Conservation (phyloP, 805 yeast genomes). For the Candida morakotiae region DNA sequence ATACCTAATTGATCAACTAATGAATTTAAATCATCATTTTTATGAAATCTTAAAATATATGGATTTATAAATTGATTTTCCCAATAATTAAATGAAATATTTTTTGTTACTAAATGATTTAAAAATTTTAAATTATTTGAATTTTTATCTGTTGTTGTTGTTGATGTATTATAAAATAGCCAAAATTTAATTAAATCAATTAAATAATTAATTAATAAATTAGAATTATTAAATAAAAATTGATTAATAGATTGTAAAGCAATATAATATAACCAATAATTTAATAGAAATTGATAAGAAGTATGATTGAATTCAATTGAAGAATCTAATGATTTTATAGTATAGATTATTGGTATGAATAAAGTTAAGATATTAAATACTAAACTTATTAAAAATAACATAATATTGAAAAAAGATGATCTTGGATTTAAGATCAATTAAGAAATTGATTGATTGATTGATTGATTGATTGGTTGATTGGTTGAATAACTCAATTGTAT, state of each 20-base stretch:
- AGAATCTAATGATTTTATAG: constrained; percentile 10
- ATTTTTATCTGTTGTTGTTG: background rate
- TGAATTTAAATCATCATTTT: background rate
- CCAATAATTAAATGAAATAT: background rate
- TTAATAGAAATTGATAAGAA: constrained; percentile 9
- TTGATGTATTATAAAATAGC: constrained; percentile 8
- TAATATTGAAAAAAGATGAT: too few species aligned
- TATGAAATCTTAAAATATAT: background rate
- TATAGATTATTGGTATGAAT: constrained; percentile 8
- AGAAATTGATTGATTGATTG: background rate
- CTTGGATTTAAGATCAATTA: too few species aligned
- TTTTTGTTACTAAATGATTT: background rate
- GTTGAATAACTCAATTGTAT: too few species aligned
- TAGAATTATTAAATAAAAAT: background rate
- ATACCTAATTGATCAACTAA: constrained; percentile 3
- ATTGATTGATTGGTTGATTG: too few species aligned
- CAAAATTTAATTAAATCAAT: constrained; percentile 2
- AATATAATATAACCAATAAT: constrained; percentile 11
- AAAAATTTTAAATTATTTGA: constrained; percentile 3
- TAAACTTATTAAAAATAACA: constrained; percentile 7
- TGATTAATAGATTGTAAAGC: constrained; percentile 3
- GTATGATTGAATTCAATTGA: constrained; percentile 3
- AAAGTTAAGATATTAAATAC: constrained; percentile 6
- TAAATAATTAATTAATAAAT: background rate
- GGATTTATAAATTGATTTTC: constrained; percentile 5